These are phyloP conservation scores for Linderniella brevidens DNA, from an alignment of 257 asterid species.

Conservation along the genomic window DNA sequence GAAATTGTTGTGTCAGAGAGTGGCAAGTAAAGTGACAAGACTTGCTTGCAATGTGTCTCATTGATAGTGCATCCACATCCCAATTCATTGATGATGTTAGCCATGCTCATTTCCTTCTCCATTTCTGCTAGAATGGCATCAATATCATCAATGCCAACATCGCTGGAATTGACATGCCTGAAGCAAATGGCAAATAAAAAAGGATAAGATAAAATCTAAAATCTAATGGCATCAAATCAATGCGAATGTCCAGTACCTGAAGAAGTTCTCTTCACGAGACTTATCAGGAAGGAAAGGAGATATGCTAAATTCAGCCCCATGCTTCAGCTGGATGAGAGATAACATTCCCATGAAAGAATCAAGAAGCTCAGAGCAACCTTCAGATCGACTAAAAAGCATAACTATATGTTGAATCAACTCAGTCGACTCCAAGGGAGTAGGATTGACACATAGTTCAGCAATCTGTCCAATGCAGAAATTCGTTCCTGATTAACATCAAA, in stretches of 20 bases:
- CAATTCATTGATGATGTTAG: constrained; percentile 77
- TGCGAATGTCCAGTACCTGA: constrained; percentile 27
- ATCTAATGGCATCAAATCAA: not conserved
- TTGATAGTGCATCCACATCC: constrained; percentile 83
- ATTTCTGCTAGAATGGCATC: constrained; percentile 79
- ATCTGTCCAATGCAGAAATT: constrained; percentile 78
- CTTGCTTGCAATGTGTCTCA: constrained; percentile 73
- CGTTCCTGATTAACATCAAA: constrained; percentile 43
- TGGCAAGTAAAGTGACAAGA: constrained; percentile 60
- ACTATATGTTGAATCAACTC: constrained; percentile 58
- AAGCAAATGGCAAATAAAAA: constrained; percentile 11
- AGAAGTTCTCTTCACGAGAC: constrained; percentile 38
- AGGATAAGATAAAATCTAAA: not conserved
- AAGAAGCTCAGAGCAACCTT: constrained; percentile 68
- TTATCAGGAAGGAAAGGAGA: constrained; percentile 67
- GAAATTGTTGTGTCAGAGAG: constrained; percentile 68
- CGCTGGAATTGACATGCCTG: constrained; percentile 49
- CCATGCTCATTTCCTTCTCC: constrained; percentile 92
- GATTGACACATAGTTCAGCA: constrained; percentile 41
- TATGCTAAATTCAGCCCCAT: constrained; percentile 44
- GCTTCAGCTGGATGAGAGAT: constrained; percentile 56
- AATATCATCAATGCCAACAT: constrained; percentile 61
- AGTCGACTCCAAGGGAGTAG: constrained; percentile 36
- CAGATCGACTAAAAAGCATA: constrained; percentile 61
- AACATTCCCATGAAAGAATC: constrained; percentile 84